These are phyloP conservation scores for Spiraea crenata DNA, from an alignment of 331 rosid species.

Conservation along the genomic window DNA sequence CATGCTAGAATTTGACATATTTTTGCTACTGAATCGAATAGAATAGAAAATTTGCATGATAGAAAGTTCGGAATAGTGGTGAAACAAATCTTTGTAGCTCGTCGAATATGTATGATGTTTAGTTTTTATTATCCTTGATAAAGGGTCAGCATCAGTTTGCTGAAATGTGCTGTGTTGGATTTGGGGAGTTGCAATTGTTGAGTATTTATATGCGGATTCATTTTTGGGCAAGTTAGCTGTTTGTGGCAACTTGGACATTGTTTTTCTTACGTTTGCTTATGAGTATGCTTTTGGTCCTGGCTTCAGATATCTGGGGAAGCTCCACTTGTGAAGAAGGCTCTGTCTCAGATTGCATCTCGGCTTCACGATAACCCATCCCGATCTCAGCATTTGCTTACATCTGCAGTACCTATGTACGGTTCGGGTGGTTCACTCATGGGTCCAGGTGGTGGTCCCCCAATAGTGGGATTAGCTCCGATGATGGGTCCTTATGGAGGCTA, in stretches of 20 bases:
- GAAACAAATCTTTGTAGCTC: too few relatives aligned
- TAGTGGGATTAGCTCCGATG: slow-evolving; percentile 81
- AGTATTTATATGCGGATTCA: background rate
- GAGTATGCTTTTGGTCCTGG: slow-evolving; percentile 26
- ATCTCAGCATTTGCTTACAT: slow-evolving; percentile 82
- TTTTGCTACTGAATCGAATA: background rate
- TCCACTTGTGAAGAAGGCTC: slow-evolving; percentile 73
- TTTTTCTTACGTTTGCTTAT: slow-evolving; percentile 1
- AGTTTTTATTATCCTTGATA: background rate
- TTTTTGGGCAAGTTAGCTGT: background rate
- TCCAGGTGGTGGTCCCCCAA: slow-evolving; percentile 69
- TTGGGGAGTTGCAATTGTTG: background rate
- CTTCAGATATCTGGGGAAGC: slow-evolving; percentile 85
- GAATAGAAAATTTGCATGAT: background rate
- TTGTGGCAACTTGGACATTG: background rate
- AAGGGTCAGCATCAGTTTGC: background rate
- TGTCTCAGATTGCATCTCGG: slow-evolving; percentile 75
- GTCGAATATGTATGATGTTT: background rate
- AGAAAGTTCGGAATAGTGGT: too few relatives aligned
- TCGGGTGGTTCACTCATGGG: slow-evolving; percentile 73
- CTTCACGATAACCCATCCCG: slow-evolving; percentile 95
- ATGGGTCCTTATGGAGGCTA: slow-evolving; percentile 84
- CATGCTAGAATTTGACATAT: background rate
- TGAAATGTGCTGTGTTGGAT: background rate
- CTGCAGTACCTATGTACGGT: slow-evolving; percentile 54